Percentiles rank a stretch among this genome's conserved stretches.
Evolutionary conservation across 306 rosid genomes (phyloP).

Genomic region (Oxytropis ochrocephala): DNA sequence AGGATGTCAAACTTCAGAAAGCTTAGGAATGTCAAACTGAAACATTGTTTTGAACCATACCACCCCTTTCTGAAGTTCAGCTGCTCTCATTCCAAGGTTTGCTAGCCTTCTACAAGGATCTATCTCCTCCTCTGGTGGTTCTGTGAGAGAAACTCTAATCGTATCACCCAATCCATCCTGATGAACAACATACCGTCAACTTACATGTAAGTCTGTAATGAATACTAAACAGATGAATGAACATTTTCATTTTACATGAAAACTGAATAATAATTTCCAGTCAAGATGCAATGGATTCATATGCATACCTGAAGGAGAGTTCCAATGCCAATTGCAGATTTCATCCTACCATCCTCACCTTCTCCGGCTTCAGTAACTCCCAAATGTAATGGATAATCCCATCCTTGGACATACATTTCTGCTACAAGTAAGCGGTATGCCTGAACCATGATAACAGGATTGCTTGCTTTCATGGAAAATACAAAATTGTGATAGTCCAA

Average conservation of each 20-base stretch:
- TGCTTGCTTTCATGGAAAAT: slow-evolving; percentile 99
- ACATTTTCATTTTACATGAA: neutral
- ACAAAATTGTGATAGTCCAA: slow-evolving; percentile 88
- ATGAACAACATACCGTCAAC: slow-evolving; percentile 14
- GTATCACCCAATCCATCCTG: slow-evolving; percentile 99
- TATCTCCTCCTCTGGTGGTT: slow-evolving; percentile 96
- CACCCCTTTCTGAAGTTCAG: slow-evolving; percentile 90
- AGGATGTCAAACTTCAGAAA: neutral
- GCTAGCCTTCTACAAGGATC: slow-evolving; percentile 93
- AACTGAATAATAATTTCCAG: neutral
- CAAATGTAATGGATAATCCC: slow-evolving; percentile 97
- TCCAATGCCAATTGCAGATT: slow-evolving; percentile 98
- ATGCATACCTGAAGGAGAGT: slow-evolving; percentile 92
- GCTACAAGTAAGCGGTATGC: slow-evolving; percentile 93
- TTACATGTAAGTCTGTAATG: neutral
- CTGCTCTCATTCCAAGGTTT: slow-evolving; percentile 78
- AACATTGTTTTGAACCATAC: slow-evolving; percentile 45
- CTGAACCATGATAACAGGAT: slow-evolving; percentile 97
- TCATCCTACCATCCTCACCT: slow-evolving; percentile 99
- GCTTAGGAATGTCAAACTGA: slow-evolving; percentile 5
- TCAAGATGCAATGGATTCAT: neutral
- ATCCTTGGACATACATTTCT: slow-evolving; percentile 95
- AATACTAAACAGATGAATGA: neutral
- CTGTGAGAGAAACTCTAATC: slow-evolving; percentile 95
- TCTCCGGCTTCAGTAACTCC: slow-evolving; percentile 99